Evolutionary conservation across 2,329 filamentous ascomycete genomes (phyloP).

Genomic region (Xylariaceae sp.): DNA sequence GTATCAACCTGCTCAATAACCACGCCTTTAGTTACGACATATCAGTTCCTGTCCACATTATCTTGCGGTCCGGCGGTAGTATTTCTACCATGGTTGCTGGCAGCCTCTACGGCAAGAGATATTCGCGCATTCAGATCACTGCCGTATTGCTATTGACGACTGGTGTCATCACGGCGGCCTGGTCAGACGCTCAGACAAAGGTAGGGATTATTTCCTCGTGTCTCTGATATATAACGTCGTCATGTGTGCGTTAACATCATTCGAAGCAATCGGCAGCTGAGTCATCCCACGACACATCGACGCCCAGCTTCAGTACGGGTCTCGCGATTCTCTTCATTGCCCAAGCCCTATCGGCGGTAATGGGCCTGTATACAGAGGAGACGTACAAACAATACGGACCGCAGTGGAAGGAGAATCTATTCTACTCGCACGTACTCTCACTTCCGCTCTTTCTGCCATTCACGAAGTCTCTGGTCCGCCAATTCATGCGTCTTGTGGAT

Average conservation of each 20-base stretch:
- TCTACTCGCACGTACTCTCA: slow-evolving; percentile 80
- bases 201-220: slow-evolving; percentile 45
- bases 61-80: slow-evolving; percentile 88
- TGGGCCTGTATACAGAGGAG: slow-evolving; percentile 92
- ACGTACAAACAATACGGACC: slow-evolving; percentile 82
- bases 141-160: slow-evolving; percentile 79
- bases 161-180: slow-evolving; percentile 82
- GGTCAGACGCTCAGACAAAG: slow-evolving; percentile 84
- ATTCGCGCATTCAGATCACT: slow-evolving; percentile 72
- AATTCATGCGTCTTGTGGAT: slow-evolving; percentile 59
- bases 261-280: slow-evolving; percentile 25
- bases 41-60: slow-evolving; percentile 94
- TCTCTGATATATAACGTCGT: neutral
- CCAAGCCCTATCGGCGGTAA: slow-evolving; percentile 84
- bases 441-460: slow-evolving; percentile 74
- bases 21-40: slow-evolving; percentile 97
- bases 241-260: slow-evolving; percentile 25
- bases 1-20: slow-evolving; percentile 94
- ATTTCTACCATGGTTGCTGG: slow-evolving; percentile 95
- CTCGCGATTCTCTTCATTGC: slow-evolving; percentile 80
- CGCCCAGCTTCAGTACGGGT: slow-evolving; percentile 57
- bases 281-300: slow-evolving; percentile 26
- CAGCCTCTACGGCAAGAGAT: slow-evolving; percentile 78
- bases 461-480: slow-evolving; percentile 57
- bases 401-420: slow-evolving; percentile 92